These are phyloP conservation scores for Endoconidiophora polonica DNA, from an alignment of 2,329 filamentous ascomycete genomes.

Conservation along the genomic window DNA sequence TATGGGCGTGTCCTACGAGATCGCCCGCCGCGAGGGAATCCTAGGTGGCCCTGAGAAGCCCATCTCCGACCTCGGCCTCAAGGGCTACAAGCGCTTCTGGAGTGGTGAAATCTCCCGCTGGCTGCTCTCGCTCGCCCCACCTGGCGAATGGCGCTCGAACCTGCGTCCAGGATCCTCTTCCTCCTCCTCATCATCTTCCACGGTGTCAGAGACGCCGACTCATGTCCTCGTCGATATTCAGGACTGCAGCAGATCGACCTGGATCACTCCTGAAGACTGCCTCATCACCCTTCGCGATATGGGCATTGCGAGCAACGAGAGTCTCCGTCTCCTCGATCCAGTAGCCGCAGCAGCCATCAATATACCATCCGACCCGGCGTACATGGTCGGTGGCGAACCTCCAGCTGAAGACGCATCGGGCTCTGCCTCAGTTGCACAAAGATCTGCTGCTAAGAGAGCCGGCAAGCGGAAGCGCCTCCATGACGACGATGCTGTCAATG, in stretches of 20 bases:
- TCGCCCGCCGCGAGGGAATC: constrained; percentile 66
- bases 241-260: constrained; percentile 60
- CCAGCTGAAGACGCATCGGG: no score
- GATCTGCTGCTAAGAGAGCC: background rate
- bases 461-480: background rate
- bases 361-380: no score
- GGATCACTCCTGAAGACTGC: constrained; percentile 74
- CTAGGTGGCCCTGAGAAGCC: constrained; percentile 90
- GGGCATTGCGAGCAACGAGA: constrained; percentile 48
- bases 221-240: constrained; percentile 46
- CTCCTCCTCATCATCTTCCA: constrained; percentile 16
- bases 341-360: no score
- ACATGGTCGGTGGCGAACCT: no score
- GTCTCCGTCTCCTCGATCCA: constrained; percentile 11
- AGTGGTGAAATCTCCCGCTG: constrained; percentile 65
- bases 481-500: background rate
- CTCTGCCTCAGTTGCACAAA: background rate
- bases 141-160: background rate
- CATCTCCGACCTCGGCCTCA: constrained; percentile 67
- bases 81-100: constrained; percentile 77
- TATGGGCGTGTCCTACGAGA: constrained; percentile 87
- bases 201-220: constrained; percentile 5
- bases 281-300: constrained; percentile 64
- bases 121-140: constrained; percentile 29
- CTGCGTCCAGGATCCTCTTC: background rate